Evolutionary conservation across 2,329 filamentous ascomycete genomes (phyloP), one percentile per base, ranked within the genome.

Genomic region (Beauveria varroae): DNA sequence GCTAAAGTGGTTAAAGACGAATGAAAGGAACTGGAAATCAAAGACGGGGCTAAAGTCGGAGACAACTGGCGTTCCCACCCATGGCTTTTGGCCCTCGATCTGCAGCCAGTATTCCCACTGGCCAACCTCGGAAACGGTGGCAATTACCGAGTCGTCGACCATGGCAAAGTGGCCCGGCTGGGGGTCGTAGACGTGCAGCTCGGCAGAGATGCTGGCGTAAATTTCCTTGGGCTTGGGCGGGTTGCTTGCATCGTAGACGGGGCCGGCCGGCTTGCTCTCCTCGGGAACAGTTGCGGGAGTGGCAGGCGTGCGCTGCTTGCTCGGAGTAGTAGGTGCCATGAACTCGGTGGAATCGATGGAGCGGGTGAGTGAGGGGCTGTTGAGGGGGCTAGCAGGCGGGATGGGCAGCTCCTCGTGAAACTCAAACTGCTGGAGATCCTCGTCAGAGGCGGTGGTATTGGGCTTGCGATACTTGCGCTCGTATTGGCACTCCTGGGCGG

Each of bases 21-120:
- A 98, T 0, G 93, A 98, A n/a, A 96, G 81, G 69, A 93, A 98
- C 73, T 99, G 95, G 67, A 97, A 98, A 76, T 98, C 98, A 80
- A 98, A 99, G 22, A 99, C 93, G 0, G 95, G 95, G 68, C 98
- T 98, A 74, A 98, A 91, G 67, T 99, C 95, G 7, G 91, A 88
- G 34, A 92, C 81, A 34, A 99, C 86, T 2, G 88, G 83, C 65
- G 96, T 90, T 24, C 92, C 92, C 2, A 99, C 79, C 91, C 92
- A 97, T 59, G 93, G 86, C 69, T 86, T 87, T 44, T 84, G 81
- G 64, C 88, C 87, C 47, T 85, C 84, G 60, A 98, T 88, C 70
- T 97, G 91, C 37, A 99, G 79, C 92, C 92, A 98, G 76, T 98
- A 99, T 66, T 95, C 84, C 95, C 95, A 99, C 61, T 87, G 85